Percentiles rank a stretch among this genome's conserved stretches.
phyloP scores from a whole-genome alignment of 306 rosid species.

The Castanospermum australe region DNA sequence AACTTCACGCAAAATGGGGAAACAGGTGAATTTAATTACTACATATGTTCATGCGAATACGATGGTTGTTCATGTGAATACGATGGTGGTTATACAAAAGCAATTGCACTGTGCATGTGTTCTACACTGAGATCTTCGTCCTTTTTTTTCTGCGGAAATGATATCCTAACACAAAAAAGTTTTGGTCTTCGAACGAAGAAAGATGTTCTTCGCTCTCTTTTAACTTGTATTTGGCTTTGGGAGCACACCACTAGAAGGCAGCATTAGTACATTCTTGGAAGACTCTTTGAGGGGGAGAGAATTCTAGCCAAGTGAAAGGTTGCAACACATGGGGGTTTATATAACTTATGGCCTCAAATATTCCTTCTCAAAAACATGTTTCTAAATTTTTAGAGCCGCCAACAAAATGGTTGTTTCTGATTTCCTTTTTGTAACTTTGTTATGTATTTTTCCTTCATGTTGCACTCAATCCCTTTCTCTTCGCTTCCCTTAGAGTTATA shows the following conservation, averaged over 20 bases:
- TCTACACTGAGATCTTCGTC: background rate
- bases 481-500: no score
- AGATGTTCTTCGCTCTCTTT: slow-evolving; percentile 9
- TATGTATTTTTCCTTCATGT: slow-evolving; percentile 30
- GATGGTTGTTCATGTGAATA: no score
- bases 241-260: slow-evolving; percentile 4
- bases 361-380: slow-evolving; percentile 16
- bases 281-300: slow-evolving; percentile 12
- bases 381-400: background rate
- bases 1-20: slow-evolving; percentile 98
- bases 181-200: slow-evolving; percentile 15
- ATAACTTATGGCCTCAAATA: slow-evolving; percentile 23
- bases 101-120: background rate
- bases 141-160: no score
- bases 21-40: slow-evolving; percentile 95
- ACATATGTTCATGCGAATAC: no score
- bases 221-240: slow-evolving; percentile 23
- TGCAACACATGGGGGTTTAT: slow-evolving; percentile 34
- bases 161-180: no score
- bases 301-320: slow-evolving; percentile 14
- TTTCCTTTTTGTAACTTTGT: no score
- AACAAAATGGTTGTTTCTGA: slow-evolving; percentile 24
- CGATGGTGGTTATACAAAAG: no score
- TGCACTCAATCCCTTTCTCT: slow-evolving; percentile 8
- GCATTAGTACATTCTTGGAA: slow-evolving; percentile 10